These are phyloP conservation scores for Mixia osmundae DNA, from an alignment of 1,284 basidiomycete species.

Conservation along the genomic window DNA sequence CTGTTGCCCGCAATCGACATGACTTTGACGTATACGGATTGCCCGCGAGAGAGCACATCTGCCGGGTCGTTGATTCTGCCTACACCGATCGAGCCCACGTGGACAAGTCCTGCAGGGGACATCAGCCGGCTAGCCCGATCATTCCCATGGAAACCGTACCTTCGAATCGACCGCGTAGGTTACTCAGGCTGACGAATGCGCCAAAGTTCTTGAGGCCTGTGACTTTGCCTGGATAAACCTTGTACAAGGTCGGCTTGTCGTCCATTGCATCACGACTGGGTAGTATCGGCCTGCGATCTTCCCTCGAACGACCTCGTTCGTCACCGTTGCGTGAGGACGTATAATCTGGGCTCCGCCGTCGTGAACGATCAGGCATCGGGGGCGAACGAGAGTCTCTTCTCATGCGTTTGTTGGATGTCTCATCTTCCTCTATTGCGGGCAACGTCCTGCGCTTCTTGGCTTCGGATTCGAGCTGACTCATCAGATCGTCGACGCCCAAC, in stretches of 20 bases:
- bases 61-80: slow-evolving; percentile 62
- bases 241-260: slow-evolving; percentile 68
- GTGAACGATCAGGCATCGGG: no score
- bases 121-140: neutral
- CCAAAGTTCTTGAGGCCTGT: slow-evolving; percentile 82
- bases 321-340: slow-evolving; percentile 4
- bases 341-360: slow-evolving; percentile 3
- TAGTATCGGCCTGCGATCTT: slow-evolving; percentile 25
- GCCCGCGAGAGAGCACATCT: slow-evolving; percentile 61
- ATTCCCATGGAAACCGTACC: slow-evolving; percentile 30
- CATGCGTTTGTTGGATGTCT: slow-evolving; percentile 9
- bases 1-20: slow-evolving; percentile 69
- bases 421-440: slow-evolving; percentile 5
- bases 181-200: slow-evolving; percentile 74
- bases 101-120: slow-evolving; percentile 53
- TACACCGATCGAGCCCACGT: slow-evolving; percentile 64
- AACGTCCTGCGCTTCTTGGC: slow-evolving; percentile 11
- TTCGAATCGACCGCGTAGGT: slow-evolving; percentile 60
- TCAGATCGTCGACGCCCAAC: slow-evolving; percentile 64
- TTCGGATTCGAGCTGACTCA: slow-evolving; percentile 45
- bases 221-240: slow-evolving; percentile 78
- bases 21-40: slow-evolving; percentile 81
- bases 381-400: slow-evolving; percentile 3
- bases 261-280: no score
- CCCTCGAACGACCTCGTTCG: slow-evolving; percentile 10